Evolutionary conservation across 1,284 basidiomycete species (phyloP), one percentile per base, ranked within the genome.

Genomic region (Inonotus obliquus): DNA sequence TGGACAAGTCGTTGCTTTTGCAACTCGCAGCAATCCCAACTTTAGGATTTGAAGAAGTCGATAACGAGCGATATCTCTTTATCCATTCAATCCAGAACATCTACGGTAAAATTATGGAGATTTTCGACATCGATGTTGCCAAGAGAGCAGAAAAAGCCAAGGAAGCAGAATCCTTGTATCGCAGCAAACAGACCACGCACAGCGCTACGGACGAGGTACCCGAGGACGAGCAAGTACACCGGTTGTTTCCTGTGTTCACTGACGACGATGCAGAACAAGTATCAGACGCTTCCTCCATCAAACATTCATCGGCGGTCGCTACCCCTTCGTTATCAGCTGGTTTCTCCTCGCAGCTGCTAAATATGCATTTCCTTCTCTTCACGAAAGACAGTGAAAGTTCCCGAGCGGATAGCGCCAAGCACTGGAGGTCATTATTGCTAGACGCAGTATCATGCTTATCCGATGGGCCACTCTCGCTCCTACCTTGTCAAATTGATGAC

Each of bases 221-320:
- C 39, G 91, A 96, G 69, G 91, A 91, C 71, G 79, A 81, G 63
- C 96, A 98, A 69, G 93, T 97, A 71, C 75, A 84, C 25, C 74
- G 81, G 2, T 73, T 97, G 52, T 98, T 98, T 74, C 94, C 96
- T 1, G 84, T 86, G 21, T 98, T 89, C 69, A 89, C 88, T 49
- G 82, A 89, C 59, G 80, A 81, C 25, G 14, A 35, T 9, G 37
- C 32, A 56, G 25, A 54, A 39, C 13, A 23, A 48, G 23, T 21
- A 7, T 17, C n/a, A 6, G 21, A 57, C n/a, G 14, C 55, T 5
- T 32, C 21, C 5, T 14, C 25, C 49, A 32, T 14, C 10, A 17
- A 19, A 21, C 38, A 13, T 1, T 1, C n/a, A 35, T 37, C 37
- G 17, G 6, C 25, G n/a, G 45, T 7, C 17, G 17, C 10, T 14